Conservation (phyloP, 2,329 filamentous ascomycete genomes). For the Triangularia verruculosa region DNA sequence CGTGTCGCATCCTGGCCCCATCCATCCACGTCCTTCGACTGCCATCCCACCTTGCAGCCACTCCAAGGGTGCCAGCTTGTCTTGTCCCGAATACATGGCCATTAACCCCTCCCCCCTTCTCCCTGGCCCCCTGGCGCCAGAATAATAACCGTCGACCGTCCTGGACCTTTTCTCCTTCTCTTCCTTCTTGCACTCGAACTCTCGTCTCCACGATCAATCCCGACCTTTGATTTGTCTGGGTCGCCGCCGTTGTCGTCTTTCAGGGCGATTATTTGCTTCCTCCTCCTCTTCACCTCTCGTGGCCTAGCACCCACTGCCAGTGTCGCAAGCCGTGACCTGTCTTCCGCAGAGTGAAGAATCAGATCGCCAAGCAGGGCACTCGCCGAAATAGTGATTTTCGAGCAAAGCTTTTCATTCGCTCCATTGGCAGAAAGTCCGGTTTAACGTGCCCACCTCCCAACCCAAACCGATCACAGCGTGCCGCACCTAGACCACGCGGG, state of each 20-base stretch:
- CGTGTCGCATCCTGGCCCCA: slow-evolving; percentile 21
- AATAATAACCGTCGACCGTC: background rate
- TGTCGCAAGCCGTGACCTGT: no score
- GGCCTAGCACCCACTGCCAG: no score
- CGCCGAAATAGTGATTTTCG: background rate
- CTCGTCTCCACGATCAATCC: slow-evolving; percentile 1
- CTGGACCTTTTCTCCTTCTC: background rate
- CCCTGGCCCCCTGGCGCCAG: slow-evolving; percentile 3
- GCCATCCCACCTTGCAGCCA: slow-evolving; percentile 14
- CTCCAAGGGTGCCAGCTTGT: slow-evolving; percentile 6
- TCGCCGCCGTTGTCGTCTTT: slow-evolving; percentile 4
- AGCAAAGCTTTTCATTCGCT: background rate
- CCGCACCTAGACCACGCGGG: background rate
- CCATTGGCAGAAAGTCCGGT: background rate
- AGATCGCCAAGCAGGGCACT: background rate
- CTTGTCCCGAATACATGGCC: slow-evolving; percentile 7
- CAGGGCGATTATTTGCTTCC: background rate
- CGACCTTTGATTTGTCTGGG: background rate
- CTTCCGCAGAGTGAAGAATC: no score
- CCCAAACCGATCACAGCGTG: background rate
- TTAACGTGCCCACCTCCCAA: background rate
- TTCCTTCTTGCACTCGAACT: slow-evolving; percentile 3
- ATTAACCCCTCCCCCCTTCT: slow-evolving; percentile 5
- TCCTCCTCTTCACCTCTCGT: background rate
- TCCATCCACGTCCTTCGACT: slow-evolving; percentile 12